phyloP scores from a whole-genome alignment of 2,329 filamentous ascomycete species.

The Sporothrix phasma region DNA sequence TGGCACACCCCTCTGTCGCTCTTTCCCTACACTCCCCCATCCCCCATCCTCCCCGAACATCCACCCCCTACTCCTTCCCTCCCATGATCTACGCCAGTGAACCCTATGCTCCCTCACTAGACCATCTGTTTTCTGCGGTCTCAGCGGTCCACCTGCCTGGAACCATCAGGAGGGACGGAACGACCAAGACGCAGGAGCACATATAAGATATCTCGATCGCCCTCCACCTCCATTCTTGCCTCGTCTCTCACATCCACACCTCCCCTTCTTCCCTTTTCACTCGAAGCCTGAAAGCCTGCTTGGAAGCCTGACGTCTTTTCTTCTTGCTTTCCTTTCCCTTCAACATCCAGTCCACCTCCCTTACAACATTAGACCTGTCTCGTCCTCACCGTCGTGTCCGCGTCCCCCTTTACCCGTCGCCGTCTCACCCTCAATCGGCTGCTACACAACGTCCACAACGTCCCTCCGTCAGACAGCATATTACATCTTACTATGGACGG shows the following conservation, averaged over 20 bases:
- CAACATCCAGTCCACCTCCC: neutral
- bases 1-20: neutral
- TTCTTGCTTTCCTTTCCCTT: neutral
- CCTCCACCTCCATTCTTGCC: neutral
- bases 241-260: neutral
- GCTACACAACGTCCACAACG: neutral
- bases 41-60: neutral
- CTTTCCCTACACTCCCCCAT: neutral
- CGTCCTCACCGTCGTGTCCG: neutral
- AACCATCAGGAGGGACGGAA: neutral
- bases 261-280: neutral
- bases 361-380: neutral
- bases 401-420: neutral
- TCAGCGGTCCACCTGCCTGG: neutral
- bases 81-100: neutral
- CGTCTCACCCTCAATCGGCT: neutral
- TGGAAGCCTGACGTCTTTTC: neutral
- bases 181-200: neutral
- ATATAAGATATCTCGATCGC: neutral
- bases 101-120: neutral
- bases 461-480: neutral
- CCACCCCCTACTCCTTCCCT: neutral
- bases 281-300: neutral
- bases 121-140: neutral
- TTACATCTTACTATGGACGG: neutral